Percentiles rank a stretch among this genome's conserved stretches.
Conservation (phyloP, 495 filamentous ascomycete species). For the Collariella sp. region DNA sequence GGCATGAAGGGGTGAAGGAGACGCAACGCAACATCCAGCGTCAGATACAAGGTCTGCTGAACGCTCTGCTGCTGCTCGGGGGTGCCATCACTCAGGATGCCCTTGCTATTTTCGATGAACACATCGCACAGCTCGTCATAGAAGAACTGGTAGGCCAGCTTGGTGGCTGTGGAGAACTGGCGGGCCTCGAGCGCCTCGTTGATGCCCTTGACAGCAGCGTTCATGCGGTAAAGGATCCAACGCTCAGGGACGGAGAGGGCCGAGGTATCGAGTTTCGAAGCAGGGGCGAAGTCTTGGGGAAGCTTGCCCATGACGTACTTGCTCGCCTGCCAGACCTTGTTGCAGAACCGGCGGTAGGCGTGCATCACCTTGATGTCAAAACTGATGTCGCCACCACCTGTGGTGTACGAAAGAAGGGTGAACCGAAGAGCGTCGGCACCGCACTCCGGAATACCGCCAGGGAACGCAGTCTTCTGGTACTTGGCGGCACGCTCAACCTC, state of each 20-base stretch:
- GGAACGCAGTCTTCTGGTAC: conserved; percentile 74
- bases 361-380: conserved; percentile 81
- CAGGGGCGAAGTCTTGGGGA: conserved; percentile 60
- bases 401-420: conserved; percentile 73
- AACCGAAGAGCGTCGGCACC: conserved; percentile 80
- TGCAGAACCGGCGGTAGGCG: conserved; percentile 79
- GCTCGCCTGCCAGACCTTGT: conserved; percentile 87
- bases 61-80: conserved; percentile 50
- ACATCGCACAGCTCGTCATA: conserved; percentile 54
- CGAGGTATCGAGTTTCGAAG: conserved; percentile 53
- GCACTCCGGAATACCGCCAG: conserved; percentile 78
- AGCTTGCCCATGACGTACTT: conserved; percentile 79
- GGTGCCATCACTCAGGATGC: conserved; percentile 50
- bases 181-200: conserved; percentile 60
- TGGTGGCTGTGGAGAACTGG: conserved; percentile 61
- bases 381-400: conserved; percentile 79
- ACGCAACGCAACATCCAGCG: conserved; percentile 57
- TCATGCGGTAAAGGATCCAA: conserved; percentile 82
- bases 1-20: conserved; percentile 75
- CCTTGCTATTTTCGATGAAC: conserved; percentile 72
- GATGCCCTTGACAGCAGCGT: conserved; percentile 60
- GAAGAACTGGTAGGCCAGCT: conserved; percentile 18
- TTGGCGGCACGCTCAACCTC: conserved; percentile 64
- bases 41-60: conserved; percentile 56
- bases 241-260: conserved; percentile 59